These are phyloP conservation scores for Tuber microsphaerosporum DNA, from an alignment of 495 filamentous ascomycete species.

Conservation along the genomic window DNA sequence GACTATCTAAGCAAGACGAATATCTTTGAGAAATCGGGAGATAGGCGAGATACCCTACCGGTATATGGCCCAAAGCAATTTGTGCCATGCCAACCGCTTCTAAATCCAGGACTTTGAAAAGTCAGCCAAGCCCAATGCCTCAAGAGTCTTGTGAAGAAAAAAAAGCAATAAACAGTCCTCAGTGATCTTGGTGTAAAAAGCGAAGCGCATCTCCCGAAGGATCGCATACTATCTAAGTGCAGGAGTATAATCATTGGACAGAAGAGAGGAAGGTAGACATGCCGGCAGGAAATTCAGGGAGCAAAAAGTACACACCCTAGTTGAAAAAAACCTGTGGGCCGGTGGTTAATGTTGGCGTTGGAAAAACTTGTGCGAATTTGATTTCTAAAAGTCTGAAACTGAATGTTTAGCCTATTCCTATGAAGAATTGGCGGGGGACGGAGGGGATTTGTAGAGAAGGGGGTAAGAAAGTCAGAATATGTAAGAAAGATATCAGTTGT, in stretches of 20 bases:
- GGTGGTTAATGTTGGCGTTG: background rate
- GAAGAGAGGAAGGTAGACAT: constrained; percentile 16
- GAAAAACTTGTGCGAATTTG: background rate
- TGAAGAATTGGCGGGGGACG: background rate
- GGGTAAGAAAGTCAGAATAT: constrained; percentile 68
- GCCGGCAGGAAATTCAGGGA: background rate
- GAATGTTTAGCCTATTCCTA: background rate
- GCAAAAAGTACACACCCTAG: background rate
- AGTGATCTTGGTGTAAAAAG: constrained; percentile 82
- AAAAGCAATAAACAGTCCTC: constrained; percentile 46
- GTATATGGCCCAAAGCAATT: background rate
- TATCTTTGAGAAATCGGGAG: background rate
- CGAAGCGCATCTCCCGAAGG: constrained; percentile 54
- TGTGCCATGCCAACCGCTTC: background rate
- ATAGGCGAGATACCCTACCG: background rate
- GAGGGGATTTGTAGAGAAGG: background rate
- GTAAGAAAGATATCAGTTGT: constrained; percentile 89
- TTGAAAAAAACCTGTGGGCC: background rate
- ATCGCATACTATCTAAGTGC: constrained; percentile 85
- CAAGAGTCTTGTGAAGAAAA: constrained; percentile 1
- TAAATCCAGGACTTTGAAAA: background rate
- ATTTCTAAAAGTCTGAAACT: background rate
- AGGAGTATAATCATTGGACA: constrained; percentile 65
- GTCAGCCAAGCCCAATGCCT: background rate
- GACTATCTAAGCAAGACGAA: background rate